Evolutionary conservation across 345 rosid species (phyloP).

Genomic region (Ricinus communis): DNA sequence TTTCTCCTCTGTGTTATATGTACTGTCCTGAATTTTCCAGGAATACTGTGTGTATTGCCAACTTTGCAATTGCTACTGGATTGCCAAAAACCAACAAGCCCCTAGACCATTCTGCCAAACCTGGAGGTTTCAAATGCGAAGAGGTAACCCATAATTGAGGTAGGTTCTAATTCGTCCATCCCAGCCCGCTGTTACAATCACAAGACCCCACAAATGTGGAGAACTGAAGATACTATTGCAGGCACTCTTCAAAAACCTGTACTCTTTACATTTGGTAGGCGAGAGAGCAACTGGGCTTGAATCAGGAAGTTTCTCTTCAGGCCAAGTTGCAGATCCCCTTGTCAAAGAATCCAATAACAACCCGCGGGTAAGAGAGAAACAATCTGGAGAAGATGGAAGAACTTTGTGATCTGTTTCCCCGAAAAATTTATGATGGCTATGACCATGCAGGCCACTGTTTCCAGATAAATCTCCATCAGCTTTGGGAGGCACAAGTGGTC

Average conservation of each 20-base stretch:
- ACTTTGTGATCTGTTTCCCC: slow-evolving; percentile 38
- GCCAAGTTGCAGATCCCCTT: slow-evolving; percentile 73
- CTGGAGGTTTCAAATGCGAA: slow-evolving; percentile 34
- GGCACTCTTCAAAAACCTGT: slow-evolving; percentile 59
- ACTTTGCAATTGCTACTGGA: too few relatives aligned
- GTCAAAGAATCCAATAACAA: slow-evolving; percentile 44
- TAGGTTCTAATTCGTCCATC: slow-evolving; percentile 74
- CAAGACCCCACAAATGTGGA: slow-evolving; percentile 64
- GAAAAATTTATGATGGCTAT: slow-evolving; percentile 22
- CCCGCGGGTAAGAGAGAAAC: slow-evolving; percentile 47
- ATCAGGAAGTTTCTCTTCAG: slow-evolving; percentile 65
- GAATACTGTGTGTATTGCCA: too few relatives aligned
- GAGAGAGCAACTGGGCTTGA: slow-evolving; percentile 36
- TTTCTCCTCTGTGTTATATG: background rate
- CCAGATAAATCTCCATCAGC: slow-evolving; percentile 10
- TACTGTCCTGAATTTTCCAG: background rate
- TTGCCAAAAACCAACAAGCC: too few relatives aligned
- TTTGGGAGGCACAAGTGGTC: slow-evolving; percentile 25
- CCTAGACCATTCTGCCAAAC: background rate
- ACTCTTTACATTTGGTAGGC: slow-evolving; percentile 45
- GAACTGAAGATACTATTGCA: slow-evolving; percentile 51
- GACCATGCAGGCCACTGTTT: too few relatives aligned
- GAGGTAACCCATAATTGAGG: slow-evolving; percentile 71
- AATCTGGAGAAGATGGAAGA: slow-evolving; percentile 41
- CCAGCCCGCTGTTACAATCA: slow-evolving; percentile 69